A percentile compares a stretch with the other conserved stretches of the same genome.
Conservation (phyloP, 78 protist genomes). For the Goniomonas avonlea region DNA sequence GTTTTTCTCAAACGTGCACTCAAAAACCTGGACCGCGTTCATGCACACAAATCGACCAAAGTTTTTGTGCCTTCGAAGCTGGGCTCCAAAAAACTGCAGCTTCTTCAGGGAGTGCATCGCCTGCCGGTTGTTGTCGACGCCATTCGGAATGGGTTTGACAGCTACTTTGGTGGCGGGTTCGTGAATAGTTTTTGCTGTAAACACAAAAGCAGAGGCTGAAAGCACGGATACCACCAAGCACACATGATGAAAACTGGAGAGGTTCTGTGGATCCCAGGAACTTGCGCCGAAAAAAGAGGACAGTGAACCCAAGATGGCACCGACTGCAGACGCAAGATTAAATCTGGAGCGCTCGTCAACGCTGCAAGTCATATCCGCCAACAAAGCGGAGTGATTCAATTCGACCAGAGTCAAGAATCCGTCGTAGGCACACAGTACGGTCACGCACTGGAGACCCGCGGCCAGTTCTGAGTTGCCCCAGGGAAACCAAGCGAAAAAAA, state of each 20-base stretch:
- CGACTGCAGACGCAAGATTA: neutral
- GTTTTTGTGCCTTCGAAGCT: neutral
- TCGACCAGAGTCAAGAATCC: neutral
- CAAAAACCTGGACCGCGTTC: slow-evolving; percentile 7
- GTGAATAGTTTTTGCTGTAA: neutral
- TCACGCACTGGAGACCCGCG: neutral
- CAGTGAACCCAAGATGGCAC: neutral
- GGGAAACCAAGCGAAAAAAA: neutral
- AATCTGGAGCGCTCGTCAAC: neutral
- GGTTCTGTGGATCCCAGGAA: neutral
- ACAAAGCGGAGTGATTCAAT: neutral
- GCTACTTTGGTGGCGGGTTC: no score
- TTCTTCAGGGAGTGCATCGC: no score
- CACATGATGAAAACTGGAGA: neutral
- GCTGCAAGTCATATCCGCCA: neutral
- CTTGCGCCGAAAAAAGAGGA: slow-evolving; percentile 8
- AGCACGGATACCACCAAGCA: neutral
- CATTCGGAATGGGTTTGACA: no score
- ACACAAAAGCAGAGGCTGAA: neutral
- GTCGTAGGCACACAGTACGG: neutral
- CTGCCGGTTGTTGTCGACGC: no score
- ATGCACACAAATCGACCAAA: neutral
- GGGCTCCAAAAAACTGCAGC: neutral
- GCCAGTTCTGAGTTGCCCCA: neutral
- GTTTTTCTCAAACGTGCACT: slow-evolving; percentile 19